Percentiles rank a stretch among this genome's conserved stretches.
phyloP scores from a whole-genome alignment of 1,284 basidiomycete genomes.

The Chiua sp. region DNA sequence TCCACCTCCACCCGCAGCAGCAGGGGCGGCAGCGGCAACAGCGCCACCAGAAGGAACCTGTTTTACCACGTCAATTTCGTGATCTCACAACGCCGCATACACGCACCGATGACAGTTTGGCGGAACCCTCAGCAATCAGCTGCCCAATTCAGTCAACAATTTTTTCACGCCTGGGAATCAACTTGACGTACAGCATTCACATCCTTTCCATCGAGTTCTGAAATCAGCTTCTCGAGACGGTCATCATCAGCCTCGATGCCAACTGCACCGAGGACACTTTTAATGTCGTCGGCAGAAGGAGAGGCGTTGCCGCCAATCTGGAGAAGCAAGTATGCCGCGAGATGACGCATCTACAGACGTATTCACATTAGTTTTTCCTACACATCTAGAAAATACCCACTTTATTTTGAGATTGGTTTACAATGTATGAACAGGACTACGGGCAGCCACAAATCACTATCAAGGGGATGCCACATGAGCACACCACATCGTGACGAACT shows the following conservation, averaged over 20 bases:
- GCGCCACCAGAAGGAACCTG: slow-evolving; percentile 85
- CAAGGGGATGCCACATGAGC: slow-evolving; percentile 8
- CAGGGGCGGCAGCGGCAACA: slow-evolving; percentile 60
- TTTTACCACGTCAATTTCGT: slow-evolving; percentile 30
- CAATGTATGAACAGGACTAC: slow-evolving; percentile 42
- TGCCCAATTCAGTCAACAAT: slow-evolving; percentile 34
- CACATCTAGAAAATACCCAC: slow-evolving; percentile 35
- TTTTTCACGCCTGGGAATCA: neutral
- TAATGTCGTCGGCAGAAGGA: slow-evolving; percentile 91
- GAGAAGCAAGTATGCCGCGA: slow-evolving; percentile 99
- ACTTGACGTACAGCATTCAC: slow-evolving; percentile 69
- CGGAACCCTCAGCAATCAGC: slow-evolving; percentile 92
- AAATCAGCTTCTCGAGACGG: slow-evolving; percentile 86
- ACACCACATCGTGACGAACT: neutral
- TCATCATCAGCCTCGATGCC: slow-evolving; percentile 91
- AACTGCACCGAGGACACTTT: slow-evolving; percentile 86
- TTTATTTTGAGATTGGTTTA: slow-evolving; percentile 44
- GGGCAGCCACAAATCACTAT: slow-evolving; percentile 93
- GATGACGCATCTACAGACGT: slow-evolving; percentile 84
- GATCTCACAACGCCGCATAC: slow-evolving; percentile 30
- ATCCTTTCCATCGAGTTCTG: slow-evolving; percentile 94
- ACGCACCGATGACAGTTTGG: slow-evolving; percentile 94
- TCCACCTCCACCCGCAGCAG: slow-evolving; percentile 53
- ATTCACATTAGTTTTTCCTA: slow-evolving; percentile 1
- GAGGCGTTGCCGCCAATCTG: slow-evolving; percentile 92